Conservation (phyloP, 305 asterid genomes). For the Fraxinus xanthoxyloides region DNA sequence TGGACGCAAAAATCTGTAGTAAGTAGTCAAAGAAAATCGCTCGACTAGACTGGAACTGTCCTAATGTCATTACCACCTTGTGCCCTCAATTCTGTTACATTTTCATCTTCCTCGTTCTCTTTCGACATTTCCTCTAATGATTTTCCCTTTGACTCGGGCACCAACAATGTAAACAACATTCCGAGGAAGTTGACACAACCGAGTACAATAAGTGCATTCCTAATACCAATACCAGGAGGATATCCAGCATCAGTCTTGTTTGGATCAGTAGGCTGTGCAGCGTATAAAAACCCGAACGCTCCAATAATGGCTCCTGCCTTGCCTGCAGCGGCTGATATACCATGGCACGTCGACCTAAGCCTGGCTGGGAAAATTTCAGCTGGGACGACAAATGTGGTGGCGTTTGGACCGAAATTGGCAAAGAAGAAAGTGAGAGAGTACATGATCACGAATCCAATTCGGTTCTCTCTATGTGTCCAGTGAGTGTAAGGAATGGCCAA, state of each 20-base stretch:
- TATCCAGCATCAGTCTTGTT: constrained; percentile 41
- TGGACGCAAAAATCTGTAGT: background rate
- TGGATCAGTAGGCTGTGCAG: constrained; percentile 36
- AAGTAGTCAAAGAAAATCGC: background rate
- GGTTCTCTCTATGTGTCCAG: constrained; percentile 47
- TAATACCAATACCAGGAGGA: constrained; percentile 47
- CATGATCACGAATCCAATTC: constrained; percentile 45
- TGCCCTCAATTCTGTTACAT: constrained; percentile 14
- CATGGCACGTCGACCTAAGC: constrained; percentile 46
- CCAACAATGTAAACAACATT: constrained; percentile 36
- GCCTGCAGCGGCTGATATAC: constrained; percentile 46
- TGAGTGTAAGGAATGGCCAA: constrained; percentile 46
- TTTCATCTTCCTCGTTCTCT: constrained; percentile 26
- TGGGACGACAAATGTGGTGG: constrained; percentile 50
- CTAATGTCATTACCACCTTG: background rate
- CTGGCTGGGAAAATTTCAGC: constrained; percentile 48
- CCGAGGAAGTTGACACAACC: constrained; percentile 58
- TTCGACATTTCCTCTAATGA: constrained; percentile 40
- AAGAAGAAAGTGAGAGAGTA: constrained; percentile 50
- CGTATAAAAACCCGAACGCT: constrained; percentile 48
- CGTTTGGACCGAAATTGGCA: constrained; percentile 60
- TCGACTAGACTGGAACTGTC: constrained; percentile 23
- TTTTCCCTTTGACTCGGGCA: constrained; percentile 39
- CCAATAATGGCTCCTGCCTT: constrained; percentile 52
- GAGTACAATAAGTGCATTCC: constrained; percentile 37